Evolutionary conservation across 805 yeast genomes (phyloP).

Genomic region (Yarrowia sp.): DNA sequence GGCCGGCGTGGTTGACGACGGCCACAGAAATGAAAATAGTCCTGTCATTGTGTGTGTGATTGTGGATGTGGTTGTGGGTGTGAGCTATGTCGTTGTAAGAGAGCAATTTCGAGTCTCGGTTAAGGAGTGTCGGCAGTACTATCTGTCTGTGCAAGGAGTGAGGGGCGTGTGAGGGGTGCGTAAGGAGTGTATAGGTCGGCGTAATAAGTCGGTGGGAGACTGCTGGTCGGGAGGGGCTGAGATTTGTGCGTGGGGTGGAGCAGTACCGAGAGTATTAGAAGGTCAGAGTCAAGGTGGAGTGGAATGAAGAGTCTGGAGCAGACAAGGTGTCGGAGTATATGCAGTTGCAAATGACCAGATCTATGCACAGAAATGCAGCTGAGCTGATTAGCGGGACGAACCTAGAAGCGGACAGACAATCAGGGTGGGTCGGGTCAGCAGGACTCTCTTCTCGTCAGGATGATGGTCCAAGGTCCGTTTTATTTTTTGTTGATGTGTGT

Average conservation of each 20-base stretch:
- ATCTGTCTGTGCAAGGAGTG: background rate
- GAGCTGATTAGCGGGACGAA: slow-evolving; percentile 7
- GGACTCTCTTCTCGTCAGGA: too few relatives aligned
- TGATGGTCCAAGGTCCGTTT: background rate
- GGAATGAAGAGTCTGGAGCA: too few relatives aligned
- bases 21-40: slow-evolving; percentile 31
- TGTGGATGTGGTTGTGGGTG: background rate
- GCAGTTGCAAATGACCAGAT: background rate
- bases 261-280: background rate
- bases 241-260: background rate
- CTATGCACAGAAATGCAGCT: slow-evolving; percentile 3
- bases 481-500: background rate
- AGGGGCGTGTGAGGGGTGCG: background rate
- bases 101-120: too few relatives aligned
- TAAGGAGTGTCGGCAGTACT: background rate
- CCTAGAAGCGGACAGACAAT: background rate
- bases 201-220: background rate
- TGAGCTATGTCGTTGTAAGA: too few relatives aligned
- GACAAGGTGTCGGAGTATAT: too few relatives aligned
- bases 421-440: background rate
- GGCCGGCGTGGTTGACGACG: slow-evolving; percentile 33
- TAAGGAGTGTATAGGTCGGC: background rate
- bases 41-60: slow-evolving; percentile 26
- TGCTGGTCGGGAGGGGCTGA: background rate
- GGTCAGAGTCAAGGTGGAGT: too few relatives aligned